A percentile compares a stretch with the other conserved stretches of the same genome.
These are phyloP conservation scores for Theileria sp. DNA, from an alignment of 169 alveolate genomes.

Conservation along the genomic window DNA sequence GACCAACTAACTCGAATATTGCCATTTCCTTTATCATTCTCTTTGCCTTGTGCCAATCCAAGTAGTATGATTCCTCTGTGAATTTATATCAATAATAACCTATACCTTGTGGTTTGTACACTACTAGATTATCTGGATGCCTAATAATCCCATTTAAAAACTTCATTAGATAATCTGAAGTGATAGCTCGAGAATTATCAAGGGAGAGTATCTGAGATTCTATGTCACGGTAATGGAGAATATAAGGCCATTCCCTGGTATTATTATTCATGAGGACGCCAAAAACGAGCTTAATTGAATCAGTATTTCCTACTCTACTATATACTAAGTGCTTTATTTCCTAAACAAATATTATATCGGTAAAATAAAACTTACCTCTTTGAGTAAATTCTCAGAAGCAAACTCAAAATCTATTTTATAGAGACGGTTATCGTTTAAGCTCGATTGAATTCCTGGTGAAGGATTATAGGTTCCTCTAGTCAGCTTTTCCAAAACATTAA, in stretches of 20 bases:
- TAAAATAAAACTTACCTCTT: conserved; percentile 8
- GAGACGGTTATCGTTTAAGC: conserved; percentile 13
- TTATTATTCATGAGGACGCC: conserved; percentile 49
- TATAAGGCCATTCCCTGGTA: conserved; percentile 6
- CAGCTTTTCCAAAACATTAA: conserved; percentile 19
- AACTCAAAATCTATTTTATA: conserved; percentile 5
- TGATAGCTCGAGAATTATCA: neutral
- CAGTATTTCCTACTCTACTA: conserved; percentile 54
- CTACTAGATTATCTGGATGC: conserved; percentile 66
- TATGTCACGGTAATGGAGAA: neutral
- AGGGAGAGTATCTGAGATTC: conserved; percentile 5
- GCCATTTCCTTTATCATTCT: conserved; percentile 54
- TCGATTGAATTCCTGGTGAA: neutral
- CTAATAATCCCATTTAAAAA: conserved; percentile 44
- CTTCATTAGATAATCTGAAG: conserved; percentile 35
- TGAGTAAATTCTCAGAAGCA: neutral
- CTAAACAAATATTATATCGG: neutral
- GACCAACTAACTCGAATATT: conserved; percentile 40
- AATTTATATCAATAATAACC: neutral
- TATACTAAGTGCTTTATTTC: conserved; percentile 50
- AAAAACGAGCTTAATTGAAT: conserved; percentile 45
- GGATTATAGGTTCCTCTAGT: conserved; percentile 4
- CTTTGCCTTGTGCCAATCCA: conserved; percentile 60
- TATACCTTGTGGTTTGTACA: conserved; percentile 20
- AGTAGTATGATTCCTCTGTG: conserved; percentile 27